Evolutionary conservation across 139 green algal genomes (phyloP).

Genomic region (Trebouxia sp.): DNA sequence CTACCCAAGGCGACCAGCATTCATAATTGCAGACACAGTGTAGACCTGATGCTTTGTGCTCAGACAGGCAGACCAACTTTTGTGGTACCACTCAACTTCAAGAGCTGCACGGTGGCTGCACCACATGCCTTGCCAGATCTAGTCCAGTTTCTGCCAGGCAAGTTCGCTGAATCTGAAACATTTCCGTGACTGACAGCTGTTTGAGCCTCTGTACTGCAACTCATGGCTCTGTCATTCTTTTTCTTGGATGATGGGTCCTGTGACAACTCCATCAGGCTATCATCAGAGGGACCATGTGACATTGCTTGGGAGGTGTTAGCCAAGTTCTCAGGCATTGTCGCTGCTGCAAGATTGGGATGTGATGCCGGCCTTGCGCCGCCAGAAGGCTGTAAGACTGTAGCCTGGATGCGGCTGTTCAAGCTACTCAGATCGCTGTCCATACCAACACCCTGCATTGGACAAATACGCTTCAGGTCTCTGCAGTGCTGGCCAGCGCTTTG

Average conservation of each 20-base stretch:
- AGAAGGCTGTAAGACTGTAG: background rate
- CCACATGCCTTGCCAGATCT: background rate
- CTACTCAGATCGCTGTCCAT: background rate
- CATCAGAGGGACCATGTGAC: too few species aligned
- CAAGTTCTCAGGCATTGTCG: background rate
- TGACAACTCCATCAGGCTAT: too few species aligned
- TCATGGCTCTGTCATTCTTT: too few species aligned
- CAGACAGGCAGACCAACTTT: background rate
- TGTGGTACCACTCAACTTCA: background rate
- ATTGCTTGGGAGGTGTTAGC: background rate
- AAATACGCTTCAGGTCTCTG: background rate
- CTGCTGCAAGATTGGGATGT: background rate
- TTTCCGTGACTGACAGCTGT: too few species aligned
- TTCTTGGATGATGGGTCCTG: too few species aligned
- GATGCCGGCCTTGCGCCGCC: too few species aligned
- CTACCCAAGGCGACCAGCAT: background rate
- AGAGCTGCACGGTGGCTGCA: background rate
- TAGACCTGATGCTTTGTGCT: background rate
- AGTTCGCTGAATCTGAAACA: background rate
- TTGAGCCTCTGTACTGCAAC: too few species aligned
- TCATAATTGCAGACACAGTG: too few species aligned
- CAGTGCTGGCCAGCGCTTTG: too few species aligned
- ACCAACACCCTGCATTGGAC: background rate
- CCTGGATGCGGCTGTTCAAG: constrained; percentile 9
- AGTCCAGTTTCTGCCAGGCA: background rate